Conservation (phyloP, 1,139 yeast genomes). For the Geotrichum bryndzae region DNA sequence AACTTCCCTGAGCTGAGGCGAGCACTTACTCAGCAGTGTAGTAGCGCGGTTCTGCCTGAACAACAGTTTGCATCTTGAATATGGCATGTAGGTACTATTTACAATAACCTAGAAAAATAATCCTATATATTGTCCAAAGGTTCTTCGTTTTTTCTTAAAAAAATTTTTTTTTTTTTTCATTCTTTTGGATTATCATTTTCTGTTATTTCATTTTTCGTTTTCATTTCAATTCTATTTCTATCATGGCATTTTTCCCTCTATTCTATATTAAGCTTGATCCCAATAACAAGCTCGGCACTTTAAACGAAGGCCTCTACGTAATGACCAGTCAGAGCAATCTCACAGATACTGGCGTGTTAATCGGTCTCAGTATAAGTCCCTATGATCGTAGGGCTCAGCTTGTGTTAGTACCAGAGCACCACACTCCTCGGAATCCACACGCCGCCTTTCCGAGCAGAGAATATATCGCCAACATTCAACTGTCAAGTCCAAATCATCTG, state of each 20-base stretch:
- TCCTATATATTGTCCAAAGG: neutral
- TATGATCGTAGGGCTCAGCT: slow-evolving; percentile 15
- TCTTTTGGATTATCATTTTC: neutral
- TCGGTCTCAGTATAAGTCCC: slow-evolving; percentile 15
- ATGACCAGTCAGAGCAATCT: slow-evolving; percentile 17
- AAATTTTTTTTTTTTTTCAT: neutral
- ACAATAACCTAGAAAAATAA: neutral
- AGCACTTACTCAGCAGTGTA: too few species aligned
- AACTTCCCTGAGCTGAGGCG: too few species aligned
- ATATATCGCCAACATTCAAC: slow-evolving; percentile 15
- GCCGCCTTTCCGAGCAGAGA: slow-evolving; percentile 15
- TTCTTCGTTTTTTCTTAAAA: too few species aligned
- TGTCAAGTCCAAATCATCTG: slow-evolving; percentile 15
- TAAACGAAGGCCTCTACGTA: slow-evolving; percentile 18
- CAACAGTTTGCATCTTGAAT: too few species aligned
- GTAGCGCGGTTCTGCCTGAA: too few species aligned
- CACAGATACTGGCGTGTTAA: slow-evolving; percentile 16
- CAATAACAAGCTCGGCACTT: slow-evolving; percentile 13
- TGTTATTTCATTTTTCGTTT: neutral
- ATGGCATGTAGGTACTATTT: neutral
- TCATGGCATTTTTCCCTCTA: slow-evolving; percentile 18
- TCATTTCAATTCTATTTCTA: neutral
- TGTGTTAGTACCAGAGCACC: slow-evolving; percentile 16
- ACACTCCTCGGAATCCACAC: slow-evolving; percentile 10
- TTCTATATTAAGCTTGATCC: slow-evolving; percentile 17